Evolutionary conservation across 768 basidiomycete genomes (phyloP), one percentile per base, ranked within the genome.

Genomic region (Termitomyces eurrhizus): DNA sequence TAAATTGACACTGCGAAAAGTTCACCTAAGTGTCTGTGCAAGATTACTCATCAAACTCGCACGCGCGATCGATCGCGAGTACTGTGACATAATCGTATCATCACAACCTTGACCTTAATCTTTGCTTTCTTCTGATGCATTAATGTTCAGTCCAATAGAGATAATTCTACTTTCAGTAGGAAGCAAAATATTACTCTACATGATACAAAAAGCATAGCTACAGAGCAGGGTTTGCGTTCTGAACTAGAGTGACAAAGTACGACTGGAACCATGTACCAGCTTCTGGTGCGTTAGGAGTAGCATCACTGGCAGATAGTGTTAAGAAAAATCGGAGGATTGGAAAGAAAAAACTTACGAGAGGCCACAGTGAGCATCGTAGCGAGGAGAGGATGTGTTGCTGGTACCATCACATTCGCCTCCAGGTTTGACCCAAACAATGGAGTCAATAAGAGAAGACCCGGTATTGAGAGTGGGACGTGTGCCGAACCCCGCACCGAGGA

Each of bases 341-440:
- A 16, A 42, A n/a, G 48, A 18, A 55, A 50, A 50, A 24, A 77
- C 80, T 69, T 67, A 83, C 82, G 74, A 70, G 59, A 68, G 71
- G 54, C 75, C 76, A 66, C 84, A 85, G 64, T 80, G 77, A 26
- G 74, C 69, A 65, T 87, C 85, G 69, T 76, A 85, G 53, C 84
- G 79, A 14, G 77, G 67, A 26, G 85, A 73, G 16, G 81, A 80
- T 52, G 75, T 78, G 77, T 86, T 78, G 62, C 75, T 79, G 37
- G 85, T 86, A 66, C 86, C 85, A 66, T 86, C 85, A 63, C 78
- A 83, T 73, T 86, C 84, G 66, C 86, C 85, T 78, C 85, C 84
- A 42, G 86, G 85, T 75, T 87, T 87, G 65, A 84, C 79, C 84
- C 84, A 87, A 62, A 85, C 83, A 67, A 86, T 81, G 52, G 84